A percentile compares a stretch with the other conserved stretches of the same genome.
Conservation (phyloP, 345 rosid species). For the Eucalyptus tenuipes region DNA sequence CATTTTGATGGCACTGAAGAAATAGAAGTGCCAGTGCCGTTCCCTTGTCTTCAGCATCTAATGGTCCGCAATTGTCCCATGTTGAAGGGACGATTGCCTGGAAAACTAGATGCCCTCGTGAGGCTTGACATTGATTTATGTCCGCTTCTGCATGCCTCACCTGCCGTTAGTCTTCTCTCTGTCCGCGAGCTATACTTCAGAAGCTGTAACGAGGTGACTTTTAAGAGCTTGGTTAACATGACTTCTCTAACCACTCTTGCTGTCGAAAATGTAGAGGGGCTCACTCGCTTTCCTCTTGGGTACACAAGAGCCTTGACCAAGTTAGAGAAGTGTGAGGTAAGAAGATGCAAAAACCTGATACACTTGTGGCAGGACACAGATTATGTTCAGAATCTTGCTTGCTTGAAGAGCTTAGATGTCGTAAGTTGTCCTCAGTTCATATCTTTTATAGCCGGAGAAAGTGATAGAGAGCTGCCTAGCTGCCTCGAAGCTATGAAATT, state of each 20-base stretch:
- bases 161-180: background rate
- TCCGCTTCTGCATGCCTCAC: background rate
- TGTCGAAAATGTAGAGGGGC: background rate
- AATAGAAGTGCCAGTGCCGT: background rate
- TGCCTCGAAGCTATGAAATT: too few species aligned
- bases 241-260: background rate
- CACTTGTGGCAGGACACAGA: background rate
- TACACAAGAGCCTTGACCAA: background rate
- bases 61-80: background rate
- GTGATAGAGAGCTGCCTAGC: background rate
- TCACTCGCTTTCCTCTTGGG: background rate
- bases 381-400: background rate
- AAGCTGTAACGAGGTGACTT: background rate
- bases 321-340: background rate
- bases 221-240: background rate
- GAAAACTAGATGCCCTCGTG: background rate
- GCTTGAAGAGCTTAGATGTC: background rate
- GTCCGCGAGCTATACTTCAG: background rate
- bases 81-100: background rate
- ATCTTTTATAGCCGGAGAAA: background rate
- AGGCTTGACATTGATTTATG: background rate
- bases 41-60: background rate
- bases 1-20: accelerated
- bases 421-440: background rate
- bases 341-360: background rate